Evolutionary conservation across 805 yeast genomes (phyloP), one percentile per base, ranked within the genome.

Genomic region (Yarrowia deformans): DNA sequence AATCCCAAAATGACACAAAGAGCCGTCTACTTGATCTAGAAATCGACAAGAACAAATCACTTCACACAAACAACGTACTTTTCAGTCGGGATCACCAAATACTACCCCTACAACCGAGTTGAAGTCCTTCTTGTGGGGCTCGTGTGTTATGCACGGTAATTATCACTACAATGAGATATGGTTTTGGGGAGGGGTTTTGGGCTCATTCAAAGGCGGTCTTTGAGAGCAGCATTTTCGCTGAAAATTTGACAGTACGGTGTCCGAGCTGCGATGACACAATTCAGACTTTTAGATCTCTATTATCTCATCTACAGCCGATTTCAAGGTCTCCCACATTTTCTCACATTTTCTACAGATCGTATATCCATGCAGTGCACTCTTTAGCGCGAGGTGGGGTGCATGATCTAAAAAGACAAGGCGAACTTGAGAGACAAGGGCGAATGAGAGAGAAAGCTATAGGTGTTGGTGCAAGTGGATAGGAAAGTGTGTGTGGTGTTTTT

Each of bases 331-430:
- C 46, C 46, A 43, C 23, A 12, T 8, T 43, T 8, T 12, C 3
- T 39, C 43, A 39, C 43, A 8, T 8, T 8, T 13, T 2, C 16
- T 18, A 40, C 43, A 9, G 2, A 43, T 54, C 48, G 63, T 42
- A 40, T 40, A 40, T 8, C 23, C 63, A 39, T 39, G 60, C 45
- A 39, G 13, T 52, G 60, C 35, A 54, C 35, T 6, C 13, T 54
- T 37, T 39, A 39, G 60, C 60, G 60, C 45, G 60, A 54, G 45
- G 60, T 37, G 60, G 60, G 60, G 60, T 54, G 43, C 60, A 54
- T 39, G 56, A 34, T 49, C 19, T 39, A 23, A 23, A 23, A 23
- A 23, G 29, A 23, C 29, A 23, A 23, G 29, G 29, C 29, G 29
- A 23, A 23, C 2, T 4, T 4, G 29, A 23, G 29, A 32, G 52